These are phyloP conservation scores for Cardamine chenopodiifolia DNA, from an alignment of 345 rosid genomes.

Conservation along the genomic window DNA sequence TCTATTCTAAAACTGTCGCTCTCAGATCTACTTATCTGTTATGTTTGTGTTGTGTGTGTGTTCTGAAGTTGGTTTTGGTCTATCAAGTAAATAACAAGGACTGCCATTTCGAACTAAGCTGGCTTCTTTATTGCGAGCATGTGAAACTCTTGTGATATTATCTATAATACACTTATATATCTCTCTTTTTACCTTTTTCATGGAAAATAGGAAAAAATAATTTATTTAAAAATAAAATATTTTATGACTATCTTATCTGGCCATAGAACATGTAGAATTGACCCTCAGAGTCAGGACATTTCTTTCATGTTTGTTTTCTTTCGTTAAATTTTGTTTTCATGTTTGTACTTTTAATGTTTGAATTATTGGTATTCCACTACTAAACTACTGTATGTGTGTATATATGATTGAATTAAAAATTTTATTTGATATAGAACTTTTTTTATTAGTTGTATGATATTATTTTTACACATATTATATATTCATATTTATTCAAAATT, in stretches of 20 bases:
- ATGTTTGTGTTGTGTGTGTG: conserved; percentile 43
- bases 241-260: background rate
- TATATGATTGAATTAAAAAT: too few species aligned
- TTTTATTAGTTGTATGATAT: too few species aligned
- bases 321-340: conserved; percentile 14
- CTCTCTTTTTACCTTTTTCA: background rate
- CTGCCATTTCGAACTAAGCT: conserved; percentile 39
- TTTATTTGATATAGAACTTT: too few species aligned
- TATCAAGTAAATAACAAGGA: conserved; percentile 27
- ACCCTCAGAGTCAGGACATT: conserved; percentile 6
- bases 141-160: conserved; percentile 35
- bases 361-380: background rate
- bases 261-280: conserved; percentile 10
- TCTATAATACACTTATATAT: background rate
- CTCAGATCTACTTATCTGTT: conserved; percentile 38
- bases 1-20: conserved; percentile 39
- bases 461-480: too few species aligned
- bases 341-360: conserved; percentile 3
- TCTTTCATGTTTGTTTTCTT: conserved; percentile 2
- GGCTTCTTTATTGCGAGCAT: conserved; percentile 42
- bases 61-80: conserved; percentile 30
- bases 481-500: too few species aligned
- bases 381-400: background rate
- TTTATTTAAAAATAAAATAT: background rate
- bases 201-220: background rate